These are phyloP conservation scores for Fusarium euwallaceae DNA, from an alignment of 2,329 filamentous ascomycete species.

Conservation along the genomic window DNA sequence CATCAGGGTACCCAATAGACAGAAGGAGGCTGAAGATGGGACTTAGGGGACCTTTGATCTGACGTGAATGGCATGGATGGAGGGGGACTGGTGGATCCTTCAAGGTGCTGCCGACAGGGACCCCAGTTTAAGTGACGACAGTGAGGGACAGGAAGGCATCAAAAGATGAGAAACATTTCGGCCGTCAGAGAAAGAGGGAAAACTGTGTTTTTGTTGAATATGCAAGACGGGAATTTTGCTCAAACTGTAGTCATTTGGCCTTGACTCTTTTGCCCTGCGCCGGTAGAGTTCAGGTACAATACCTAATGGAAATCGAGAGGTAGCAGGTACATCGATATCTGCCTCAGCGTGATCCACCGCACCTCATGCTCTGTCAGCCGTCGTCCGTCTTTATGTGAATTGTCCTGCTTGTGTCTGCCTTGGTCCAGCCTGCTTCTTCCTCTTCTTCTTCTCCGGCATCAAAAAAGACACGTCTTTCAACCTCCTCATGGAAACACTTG, in stretches of 20 bases:
- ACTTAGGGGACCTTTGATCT: conserved; percentile 25
- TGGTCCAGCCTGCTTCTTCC: background rate
- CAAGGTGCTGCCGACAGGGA: conserved; percentile 32
- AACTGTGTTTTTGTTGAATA: background rate
- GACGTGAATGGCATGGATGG: conserved; percentile 36
- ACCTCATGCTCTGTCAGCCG: conserved; percentile 1
- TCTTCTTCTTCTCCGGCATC: background rate
- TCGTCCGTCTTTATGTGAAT: background rate
- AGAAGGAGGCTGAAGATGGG: background rate
- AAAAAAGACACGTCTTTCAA: background rate
- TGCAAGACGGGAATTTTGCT: background rate
- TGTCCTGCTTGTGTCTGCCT: conserved; percentile 4
- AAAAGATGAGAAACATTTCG: conserved; percentile 30
- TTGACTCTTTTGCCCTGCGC: background rate
- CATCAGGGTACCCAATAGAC: background rate
- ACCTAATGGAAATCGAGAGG: conserved; percentile 19
- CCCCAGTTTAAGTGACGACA: conserved; percentile 42
- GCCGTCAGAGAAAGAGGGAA: conserved; percentile 5
- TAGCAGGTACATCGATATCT: conserved; percentile 1
- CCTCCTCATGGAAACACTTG: background rate
- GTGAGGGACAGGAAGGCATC: conserved; percentile 29
- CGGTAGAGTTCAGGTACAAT: conserved; percentile 18
- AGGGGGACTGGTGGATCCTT: conserved; percentile 19
- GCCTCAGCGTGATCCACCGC: conserved; percentile 31
- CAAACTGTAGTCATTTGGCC: background rate